Base-by-base conservation (phyloP, 2,329 filamentous ascomycete species). In the Aspergillus uvarum region DNA sequence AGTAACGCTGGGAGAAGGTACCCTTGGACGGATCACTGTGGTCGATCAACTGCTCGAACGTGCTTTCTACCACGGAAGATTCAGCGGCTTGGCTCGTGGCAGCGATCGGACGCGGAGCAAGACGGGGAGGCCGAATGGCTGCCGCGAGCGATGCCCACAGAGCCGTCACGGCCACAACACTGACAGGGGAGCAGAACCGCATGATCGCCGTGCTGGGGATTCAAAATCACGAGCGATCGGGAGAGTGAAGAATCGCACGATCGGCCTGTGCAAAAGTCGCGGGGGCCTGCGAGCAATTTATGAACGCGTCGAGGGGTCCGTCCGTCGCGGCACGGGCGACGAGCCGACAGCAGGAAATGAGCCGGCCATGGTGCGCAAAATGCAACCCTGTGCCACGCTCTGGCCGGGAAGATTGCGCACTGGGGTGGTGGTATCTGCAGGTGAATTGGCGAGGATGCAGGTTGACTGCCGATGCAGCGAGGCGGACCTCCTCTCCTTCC, bases 1-100 rank as follows among this genome's bases (percentile, higher is more conserved):
- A 85, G 68, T 80, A 86, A 47, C 79, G 77, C 71, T 85, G 82
- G 29, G 77, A 73, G 65, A 86, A 86, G 0, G 80, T 85, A 11
- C 83, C 83, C 12, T 84, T 72, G n/a, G 74, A 74, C 1, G 83
- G 83, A 64, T 86, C 75, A 4, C 77, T 72, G 71, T 88, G 86
- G 67, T 88, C 85, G 52, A 87, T 82, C 56, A 83, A 75, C 70
- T 87, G 85, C 62, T 82, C 70, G 60, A 86, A 87, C 16, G 53
- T 55, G 24, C 26, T 55, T n/a, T 44, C 53, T 22, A 47, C 42
- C 16, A 47, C 29, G 5, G 14, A 29, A 7, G 26, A 29, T 29
- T 29, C 26, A 29, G 7, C n/a, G 8, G 42, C 32, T 24, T 42
- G 47, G 2, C 38, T 47, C 11, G 53, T 44, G 4, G 42, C 42